Evolutionary conservation across 208 protist species (phyloP), one percentile per base, ranked within the genome.

Genomic region (Trypanosoma vivax): DNA sequence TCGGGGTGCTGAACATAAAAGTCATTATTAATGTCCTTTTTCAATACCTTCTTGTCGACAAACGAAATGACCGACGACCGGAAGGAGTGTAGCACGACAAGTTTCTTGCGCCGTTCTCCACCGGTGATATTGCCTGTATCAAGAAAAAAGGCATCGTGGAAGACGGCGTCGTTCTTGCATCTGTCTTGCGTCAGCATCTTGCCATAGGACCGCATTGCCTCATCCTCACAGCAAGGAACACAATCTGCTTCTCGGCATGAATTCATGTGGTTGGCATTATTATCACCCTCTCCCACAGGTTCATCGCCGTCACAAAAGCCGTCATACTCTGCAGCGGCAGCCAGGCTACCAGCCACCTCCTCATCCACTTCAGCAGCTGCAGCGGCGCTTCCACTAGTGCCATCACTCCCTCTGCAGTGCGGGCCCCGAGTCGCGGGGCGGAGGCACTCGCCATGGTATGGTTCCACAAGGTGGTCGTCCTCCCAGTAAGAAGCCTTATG

Each of bases 1-100:
- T 79, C 74, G 3, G 84, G 84, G 55, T 92, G 84, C 53, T 86
- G 80, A 11, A 92, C 71, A 62, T 87, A 89, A 49, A 92, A 92
- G 59, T 92, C 70, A 60, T 72, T 63, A 52, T 92, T 92, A 10
- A 89, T 69, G 42, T 92, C 84, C 62, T 92, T 92, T 67, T 92
- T 92, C 16, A 85, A 54, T 24, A 84, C 80, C 59, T 83, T 81
- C 50, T 76, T 81, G 46, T 88, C 80, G 5, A 89, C 84, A 41
- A 89, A 92, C 6, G 72, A 80, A 38, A 92, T 88, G 51, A 92
- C 73, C 16, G 84, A 84, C 31, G 75, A 75, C 23, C 79, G 77
- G 62, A 88, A 92, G 27, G 75, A 81, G 1, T 73, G 77, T 34
- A 92, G 61, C 2, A 73, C 70, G 30, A 92, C 83, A 46, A 76